phyloP scores from a whole-genome alignment of 2,329 filamentous ascomycete genomes.

The Epichloe gansuensis region DNA sequence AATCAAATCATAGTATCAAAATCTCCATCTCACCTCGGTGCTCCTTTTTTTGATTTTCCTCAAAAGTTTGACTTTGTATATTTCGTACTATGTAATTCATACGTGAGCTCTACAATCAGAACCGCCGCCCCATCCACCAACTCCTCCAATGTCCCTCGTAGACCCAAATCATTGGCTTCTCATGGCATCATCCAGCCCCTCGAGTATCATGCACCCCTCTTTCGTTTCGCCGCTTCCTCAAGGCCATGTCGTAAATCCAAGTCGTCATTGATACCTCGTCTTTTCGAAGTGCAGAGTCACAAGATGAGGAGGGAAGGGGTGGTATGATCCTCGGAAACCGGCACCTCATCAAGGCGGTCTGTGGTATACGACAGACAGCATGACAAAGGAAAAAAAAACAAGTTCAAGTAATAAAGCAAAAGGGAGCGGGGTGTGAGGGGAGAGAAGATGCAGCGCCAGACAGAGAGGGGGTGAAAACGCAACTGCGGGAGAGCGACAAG shows the following conservation, averaged over 20 bases:
- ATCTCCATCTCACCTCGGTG: background rate
- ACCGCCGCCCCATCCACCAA: conserved; percentile 11
- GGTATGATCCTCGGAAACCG: background rate
- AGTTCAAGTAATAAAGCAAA: background rate
- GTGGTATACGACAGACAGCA: background rate
- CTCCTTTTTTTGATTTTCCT: conserved; percentile 18
- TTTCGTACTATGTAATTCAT: conserved; percentile 9
- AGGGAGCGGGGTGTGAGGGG: conserved; percentile 7
- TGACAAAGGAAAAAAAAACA: conserved; percentile 6
- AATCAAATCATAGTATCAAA: background rate
- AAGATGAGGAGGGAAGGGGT: conserved; percentile 1
- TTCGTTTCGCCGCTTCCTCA: background rate
- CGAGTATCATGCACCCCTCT: background rate
- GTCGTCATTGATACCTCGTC: conserved; percentile 8
- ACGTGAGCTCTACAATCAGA: conserved; percentile 17
- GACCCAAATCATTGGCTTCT: background rate
- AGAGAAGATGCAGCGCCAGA: conserved; percentile 5
- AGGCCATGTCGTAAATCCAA: conserved; percentile 10
- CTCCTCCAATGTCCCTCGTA: background rate
- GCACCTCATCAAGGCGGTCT: background rate
- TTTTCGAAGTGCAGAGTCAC: conserved; percentile 4
- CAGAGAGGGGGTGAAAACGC: no score
- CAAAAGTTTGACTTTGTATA: conserved; percentile 6
- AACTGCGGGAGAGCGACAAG: no score
- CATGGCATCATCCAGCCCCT: conserved; percentile 3